phyloP scores from a whole-genome alignment of 2,329 filamentous ascomycete genomes.

The Cylindrodendrum hubeiense region DNA sequence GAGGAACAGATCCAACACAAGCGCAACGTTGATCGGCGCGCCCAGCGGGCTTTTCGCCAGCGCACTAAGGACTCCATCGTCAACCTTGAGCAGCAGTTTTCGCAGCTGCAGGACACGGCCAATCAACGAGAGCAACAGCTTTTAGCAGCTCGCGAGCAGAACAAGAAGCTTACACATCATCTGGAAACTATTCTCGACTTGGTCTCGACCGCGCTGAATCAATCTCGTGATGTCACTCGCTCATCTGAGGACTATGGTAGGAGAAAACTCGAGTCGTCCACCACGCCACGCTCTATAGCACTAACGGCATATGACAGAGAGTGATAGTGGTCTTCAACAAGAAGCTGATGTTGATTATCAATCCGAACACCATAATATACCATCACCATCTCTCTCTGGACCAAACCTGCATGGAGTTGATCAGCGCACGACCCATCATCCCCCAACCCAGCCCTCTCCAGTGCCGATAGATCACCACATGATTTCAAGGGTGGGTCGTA shows the following conservation, averaged over 20 bases:
- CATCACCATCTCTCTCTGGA: not conserved
- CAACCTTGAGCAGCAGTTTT: constrained; percentile 13
- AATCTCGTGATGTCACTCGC: not conserved
- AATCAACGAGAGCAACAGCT: not conserved
- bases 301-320: not conserved
- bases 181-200: not conserved
- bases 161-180: not conserved
- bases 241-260: not conserved
- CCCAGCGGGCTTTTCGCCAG: constrained; percentile 9
- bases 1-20: constrained; percentile 11
- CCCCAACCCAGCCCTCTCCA: not conserved
- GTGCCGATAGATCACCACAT: not conserved
- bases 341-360: not conserved
- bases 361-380: not conserved
- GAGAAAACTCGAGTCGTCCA: not conserved
- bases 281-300: not conserved
- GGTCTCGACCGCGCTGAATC: not conserved
- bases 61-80: constrained; percentile 1
- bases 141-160: not conserved
- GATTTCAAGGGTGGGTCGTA: not conserved
- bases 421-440: not conserved
- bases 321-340: not conserved
- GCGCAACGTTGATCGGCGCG: not conserved
- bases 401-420: not conserved
- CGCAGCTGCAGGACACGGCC: constrained; percentile 4